Evolutionary conservation across 1,284 basidiomycete species (phyloP).

Genomic region (Paramarasmius palmivorus): DNA sequence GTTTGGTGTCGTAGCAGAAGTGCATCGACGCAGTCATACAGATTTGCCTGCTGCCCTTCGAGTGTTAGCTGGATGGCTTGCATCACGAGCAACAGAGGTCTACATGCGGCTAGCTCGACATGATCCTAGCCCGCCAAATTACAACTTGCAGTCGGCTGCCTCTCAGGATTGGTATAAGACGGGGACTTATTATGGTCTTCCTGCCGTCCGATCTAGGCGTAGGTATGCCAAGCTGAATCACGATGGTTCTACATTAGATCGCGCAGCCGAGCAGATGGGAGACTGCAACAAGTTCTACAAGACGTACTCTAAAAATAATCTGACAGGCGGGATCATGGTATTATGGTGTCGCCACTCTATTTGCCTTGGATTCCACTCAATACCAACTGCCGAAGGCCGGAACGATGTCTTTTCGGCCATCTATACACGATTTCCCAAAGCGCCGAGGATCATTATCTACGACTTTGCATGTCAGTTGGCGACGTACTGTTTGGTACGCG

Average conservation of each 20-base stretch:
- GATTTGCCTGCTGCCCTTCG: too few species aligned
- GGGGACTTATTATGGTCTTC: too few species aligned
- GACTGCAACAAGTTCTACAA: constrained; percentile 16
- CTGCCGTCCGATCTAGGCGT: too few species aligned
- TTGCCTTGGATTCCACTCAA: constrained; percentile 31
- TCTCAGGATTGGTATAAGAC: too few species aligned
- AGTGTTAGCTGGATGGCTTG: background rate
- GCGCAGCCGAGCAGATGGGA: constrained; percentile 4
- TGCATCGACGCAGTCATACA: too few species aligned
- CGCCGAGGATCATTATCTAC: constrained; percentile 23
- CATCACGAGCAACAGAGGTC: too few species aligned
- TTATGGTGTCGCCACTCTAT: constrained; percentile 31
- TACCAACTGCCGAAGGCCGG: constrained; percentile 27
- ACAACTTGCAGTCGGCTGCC: too few species aligned
- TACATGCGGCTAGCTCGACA: too few species aligned
- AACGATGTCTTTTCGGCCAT: constrained; percentile 35
- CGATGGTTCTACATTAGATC: too few species aligned
- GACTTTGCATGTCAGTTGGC: constrained; percentile 18
- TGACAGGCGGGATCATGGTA: constrained; percentile 19
- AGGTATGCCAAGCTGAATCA: too few species aligned
- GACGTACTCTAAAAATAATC: constrained; percentile 14
- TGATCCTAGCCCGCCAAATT: too few species aligned
- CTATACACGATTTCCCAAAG: constrained; percentile 22
- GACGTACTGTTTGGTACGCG: background rate
- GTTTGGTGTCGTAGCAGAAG: too few species aligned